phyloP scores from a whole-genome alignment of 176 grass and related monocot genomes.

The Secale cereale region DNA sequence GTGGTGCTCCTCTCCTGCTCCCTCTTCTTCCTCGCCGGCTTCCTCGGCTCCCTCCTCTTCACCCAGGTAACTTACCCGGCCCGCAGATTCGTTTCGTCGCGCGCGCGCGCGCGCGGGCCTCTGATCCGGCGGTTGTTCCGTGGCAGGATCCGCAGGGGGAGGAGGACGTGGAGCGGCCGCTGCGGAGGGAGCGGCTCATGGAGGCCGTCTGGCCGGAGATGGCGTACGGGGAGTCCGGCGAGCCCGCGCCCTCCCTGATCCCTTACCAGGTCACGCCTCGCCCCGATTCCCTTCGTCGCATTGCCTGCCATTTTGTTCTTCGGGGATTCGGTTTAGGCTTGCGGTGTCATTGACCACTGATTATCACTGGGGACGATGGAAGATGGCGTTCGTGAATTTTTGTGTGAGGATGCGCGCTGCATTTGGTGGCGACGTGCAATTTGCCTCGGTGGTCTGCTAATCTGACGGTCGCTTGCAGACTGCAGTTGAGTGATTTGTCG shows the following conservation, averaged over 20 bases:
- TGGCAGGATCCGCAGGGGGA: conserved; percentile 38
- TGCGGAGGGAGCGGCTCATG: conserved; percentile 43
- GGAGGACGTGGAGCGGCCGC: conserved; percentile 38
- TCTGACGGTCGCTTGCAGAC: neutral
- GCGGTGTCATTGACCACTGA: neutral
- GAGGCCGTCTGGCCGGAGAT: conserved; percentile 54
- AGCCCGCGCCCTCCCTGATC: conserved; percentile 37
- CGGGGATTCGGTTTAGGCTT: neutral
- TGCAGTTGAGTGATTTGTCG: neutral
- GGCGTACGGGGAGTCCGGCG: conserved; percentile 64
- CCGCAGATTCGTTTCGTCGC: neutral
- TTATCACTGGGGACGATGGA: neutral
- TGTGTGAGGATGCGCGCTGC: neutral
- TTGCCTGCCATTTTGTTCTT: neutral
- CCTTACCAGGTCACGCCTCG: conserved; percentile 51
- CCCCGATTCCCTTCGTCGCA: neutral
- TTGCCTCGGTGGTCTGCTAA: neutral
- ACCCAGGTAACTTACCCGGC: conserved; percentile 37
- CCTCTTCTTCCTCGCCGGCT: conserved; percentile 87
- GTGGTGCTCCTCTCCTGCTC: conserved; percentile 71
- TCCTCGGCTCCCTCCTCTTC: conserved; percentile 75
- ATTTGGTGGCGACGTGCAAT: neutral
- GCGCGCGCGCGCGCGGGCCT: neutral
- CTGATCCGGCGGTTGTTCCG: conserved; percentile 22
- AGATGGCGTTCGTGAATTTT: neutral